Percentiles rank a stretch among this genome's conserved stretches.
Evolutionary conservation across 2,329 filamentous ascomycete genomes (phyloP).

Genomic region (Neurospora crassa): DNA sequence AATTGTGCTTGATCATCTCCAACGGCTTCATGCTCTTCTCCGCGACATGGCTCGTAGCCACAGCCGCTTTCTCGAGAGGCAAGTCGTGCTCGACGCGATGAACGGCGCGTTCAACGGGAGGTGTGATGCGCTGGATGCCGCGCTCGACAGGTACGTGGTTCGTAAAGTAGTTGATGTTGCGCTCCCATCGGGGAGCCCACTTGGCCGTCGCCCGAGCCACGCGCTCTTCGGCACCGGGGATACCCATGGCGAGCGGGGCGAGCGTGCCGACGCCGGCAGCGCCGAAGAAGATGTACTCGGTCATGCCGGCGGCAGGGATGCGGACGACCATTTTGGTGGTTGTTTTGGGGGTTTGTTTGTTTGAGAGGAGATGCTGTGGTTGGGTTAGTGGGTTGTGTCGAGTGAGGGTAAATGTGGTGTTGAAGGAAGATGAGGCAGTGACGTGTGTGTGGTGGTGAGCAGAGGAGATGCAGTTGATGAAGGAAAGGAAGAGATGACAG

Average conservation of each 20-base stretch:
- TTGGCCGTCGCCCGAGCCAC: conserved; percentile 43
- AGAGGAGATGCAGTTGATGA: not conserved
- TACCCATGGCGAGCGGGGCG: conserved; percentile 47
- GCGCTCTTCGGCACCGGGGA: conserved; percentile 46
- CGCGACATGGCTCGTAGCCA: not conserved
- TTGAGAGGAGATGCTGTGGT: not conserved
- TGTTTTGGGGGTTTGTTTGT: not conserved
- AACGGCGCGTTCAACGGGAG: conserved; percentile 17
- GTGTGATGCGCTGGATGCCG: conserved; percentile 14
- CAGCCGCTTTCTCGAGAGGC: conserved; percentile 11
- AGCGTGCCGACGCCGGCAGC: conserved; percentile 44
- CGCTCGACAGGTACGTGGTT: conserved; percentile 17
- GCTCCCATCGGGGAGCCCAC: conserved; percentile 52
- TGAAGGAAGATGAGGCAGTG: not conserved
- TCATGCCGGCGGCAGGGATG: conserved; percentile 38
- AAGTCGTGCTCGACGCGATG: conserved; percentile 16
- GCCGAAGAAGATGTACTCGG: conserved; percentile 44
- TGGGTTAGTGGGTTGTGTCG: conserved; percentile 1
- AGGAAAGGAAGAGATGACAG: not conserved
- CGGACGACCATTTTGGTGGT: conserved; percentile 37
- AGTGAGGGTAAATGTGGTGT: not conserved
- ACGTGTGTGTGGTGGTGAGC: not conserved
- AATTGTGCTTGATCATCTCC: not conserved
- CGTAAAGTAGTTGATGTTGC: conserved; percentile 44
- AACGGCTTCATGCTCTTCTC: not conserved